Evolutionary conservation across 352 stramenopile genomes (phyloP).

Genomic region (Pythium aquatile): DNA sequence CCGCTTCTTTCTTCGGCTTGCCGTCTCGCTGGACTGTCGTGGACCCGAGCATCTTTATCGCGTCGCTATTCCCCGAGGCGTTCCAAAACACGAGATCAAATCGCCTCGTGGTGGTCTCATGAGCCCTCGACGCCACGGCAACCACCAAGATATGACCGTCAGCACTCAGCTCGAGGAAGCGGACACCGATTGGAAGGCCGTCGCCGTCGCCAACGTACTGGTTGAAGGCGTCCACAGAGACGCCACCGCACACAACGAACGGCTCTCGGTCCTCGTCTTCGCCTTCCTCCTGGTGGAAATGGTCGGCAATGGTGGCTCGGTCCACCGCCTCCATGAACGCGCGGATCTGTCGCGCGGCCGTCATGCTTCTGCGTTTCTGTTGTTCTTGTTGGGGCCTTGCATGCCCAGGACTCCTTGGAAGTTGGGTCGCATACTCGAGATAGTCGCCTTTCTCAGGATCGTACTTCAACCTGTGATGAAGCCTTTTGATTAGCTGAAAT

Average conservation of each 20-base stretch:
- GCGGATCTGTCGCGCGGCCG: neutral
- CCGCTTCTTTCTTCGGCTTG: slow-evolving; percentile 26
- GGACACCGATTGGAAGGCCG: slow-evolving; percentile 19
- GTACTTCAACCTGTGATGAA: no score
- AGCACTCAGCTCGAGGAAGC: slow-evolving; percentile 24
- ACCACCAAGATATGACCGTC: slow-evolving; percentile 23
- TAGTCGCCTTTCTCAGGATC: no score
- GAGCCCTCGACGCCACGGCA: neutral
- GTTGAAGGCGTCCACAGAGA: slow-evolving; percentile 31
- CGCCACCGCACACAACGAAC: slow-evolving; percentile 28
- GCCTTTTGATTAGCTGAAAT: no score
- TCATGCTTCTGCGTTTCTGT: neutral
- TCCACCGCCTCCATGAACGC: neutral
- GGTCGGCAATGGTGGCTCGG: neutral
- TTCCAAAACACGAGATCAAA: slow-evolving; percentile 14
- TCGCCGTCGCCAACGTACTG: slow-evolving; percentile 25
- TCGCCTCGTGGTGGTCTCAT: slow-evolving; percentile 22
- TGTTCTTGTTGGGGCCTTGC: no score
- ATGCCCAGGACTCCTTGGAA: no score
- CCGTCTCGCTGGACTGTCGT: slow-evolving; percentile 15
- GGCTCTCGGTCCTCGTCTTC: slow-evolving; percentile 16
- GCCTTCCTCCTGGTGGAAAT: neutral
- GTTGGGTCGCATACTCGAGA: no score
- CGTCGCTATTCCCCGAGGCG: slow-evolving; percentile 16
- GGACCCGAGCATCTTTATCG: slow-evolving; percentile 17